These are phyloP conservation scores for Graphium sp. DNA, from an alignment of 2,329 filamentous ascomycete genomes.

Conservation along the genomic window DNA sequence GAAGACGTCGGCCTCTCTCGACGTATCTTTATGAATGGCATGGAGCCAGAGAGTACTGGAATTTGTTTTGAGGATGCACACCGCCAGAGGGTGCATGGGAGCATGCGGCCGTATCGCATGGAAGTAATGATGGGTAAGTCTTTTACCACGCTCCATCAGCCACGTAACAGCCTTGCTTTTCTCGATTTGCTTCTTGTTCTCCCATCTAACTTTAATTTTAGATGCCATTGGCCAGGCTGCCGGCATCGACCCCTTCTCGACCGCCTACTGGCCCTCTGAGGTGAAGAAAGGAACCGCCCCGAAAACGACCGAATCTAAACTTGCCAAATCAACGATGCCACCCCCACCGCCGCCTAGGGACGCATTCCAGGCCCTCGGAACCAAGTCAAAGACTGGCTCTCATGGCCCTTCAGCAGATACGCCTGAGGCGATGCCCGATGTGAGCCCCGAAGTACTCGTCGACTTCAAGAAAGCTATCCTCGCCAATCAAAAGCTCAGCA, in stretches of 20 bases:
- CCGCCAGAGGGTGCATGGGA: constrained; percentile 26
- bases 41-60: constrained; percentile 64
- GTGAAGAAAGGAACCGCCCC: constrained; percentile 11
- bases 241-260: constrained; percentile 71
- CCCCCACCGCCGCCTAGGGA: constrained; percentile 16
- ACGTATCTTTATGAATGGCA: constrained; percentile 47
- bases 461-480: constrained; percentile 23
- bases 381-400: background rate
- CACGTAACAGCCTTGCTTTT: background rate
- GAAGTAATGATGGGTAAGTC: constrained; percentile 55
- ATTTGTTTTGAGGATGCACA: constrained; percentile 62
- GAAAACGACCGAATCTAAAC: constrained; percentile 7
- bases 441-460: constrained; percentile 16
- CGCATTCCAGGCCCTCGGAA: constrained; percentile 17
- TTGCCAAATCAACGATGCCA: constrained; percentile 12
- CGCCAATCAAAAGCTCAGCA: constrained; percentile 20
- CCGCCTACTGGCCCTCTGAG: constrained; percentile 54
- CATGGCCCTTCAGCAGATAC: constrained; percentile 2
- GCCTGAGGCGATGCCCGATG: constrained; percentile 14
- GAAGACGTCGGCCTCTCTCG: constrained; percentile 44
- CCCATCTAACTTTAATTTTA: too few relatives aligned
- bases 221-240: constrained; percentile 29
- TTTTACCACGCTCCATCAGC: constrained; percentile 7
- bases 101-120: constrained; percentile 47
- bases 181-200: background rate